phyloP scores from a whole-genome alignment of 345 rosid genomes.

The Rhizophora mangle region DNA sequence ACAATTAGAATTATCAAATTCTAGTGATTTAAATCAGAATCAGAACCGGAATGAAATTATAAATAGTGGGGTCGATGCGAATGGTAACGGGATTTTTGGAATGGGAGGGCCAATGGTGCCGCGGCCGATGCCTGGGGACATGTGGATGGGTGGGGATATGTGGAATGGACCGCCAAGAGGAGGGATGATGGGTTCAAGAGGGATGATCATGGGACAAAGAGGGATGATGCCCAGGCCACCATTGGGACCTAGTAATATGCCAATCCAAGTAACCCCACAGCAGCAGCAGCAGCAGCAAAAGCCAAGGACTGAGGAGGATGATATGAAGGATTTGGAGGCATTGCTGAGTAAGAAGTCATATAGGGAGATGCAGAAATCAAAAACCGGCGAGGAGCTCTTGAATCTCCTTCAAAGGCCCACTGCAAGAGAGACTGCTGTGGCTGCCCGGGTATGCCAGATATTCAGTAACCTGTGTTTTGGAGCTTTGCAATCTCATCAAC shows the following conservation, averaged over 20 bases:
- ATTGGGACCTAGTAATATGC: slow-evolving; percentile 27
- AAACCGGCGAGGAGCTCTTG: slow-evolving; percentile 89
- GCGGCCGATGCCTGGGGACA: slow-evolving; percentile 44
- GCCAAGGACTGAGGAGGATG: slow-evolving; percentile 76
- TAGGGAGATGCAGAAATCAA: slow-evolving; percentile 82
- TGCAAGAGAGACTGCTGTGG: slow-evolving; percentile 89
- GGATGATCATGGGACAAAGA: slow-evolving; percentile 38
- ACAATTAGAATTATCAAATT: slow-evolving; percentile 31
- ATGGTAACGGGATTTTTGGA: slow-evolving; percentile 29
- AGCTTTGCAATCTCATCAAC: slow-evolving; percentile 13
- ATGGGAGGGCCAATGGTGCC: slow-evolving; percentile 40
- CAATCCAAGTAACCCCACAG: slow-evolving; percentile 11
- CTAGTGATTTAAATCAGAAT: slow-evolving; percentile 22
- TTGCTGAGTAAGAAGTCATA: slow-evolving; percentile 82
- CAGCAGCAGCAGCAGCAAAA: slow-evolving; percentile 38
- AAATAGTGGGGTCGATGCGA: slow-evolving; percentile 23
- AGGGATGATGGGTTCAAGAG: slow-evolving; percentile 54
- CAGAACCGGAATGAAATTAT: slow-evolving; percentile 13
- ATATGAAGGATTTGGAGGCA: slow-evolving; percentile 81
- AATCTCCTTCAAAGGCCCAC: slow-evolving; percentile 91
- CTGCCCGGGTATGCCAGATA: slow-evolving; percentile 61
- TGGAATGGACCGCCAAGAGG: slow-evolving; percentile 44
- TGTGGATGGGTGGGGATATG: slow-evolving; percentile 53
- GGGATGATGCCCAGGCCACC: slow-evolving; percentile 50
- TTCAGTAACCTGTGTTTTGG: neutral